Base-by-base conservation (phyloP, 805 yeast genomes). In the Pichia nanzhaoensis region DNA sequence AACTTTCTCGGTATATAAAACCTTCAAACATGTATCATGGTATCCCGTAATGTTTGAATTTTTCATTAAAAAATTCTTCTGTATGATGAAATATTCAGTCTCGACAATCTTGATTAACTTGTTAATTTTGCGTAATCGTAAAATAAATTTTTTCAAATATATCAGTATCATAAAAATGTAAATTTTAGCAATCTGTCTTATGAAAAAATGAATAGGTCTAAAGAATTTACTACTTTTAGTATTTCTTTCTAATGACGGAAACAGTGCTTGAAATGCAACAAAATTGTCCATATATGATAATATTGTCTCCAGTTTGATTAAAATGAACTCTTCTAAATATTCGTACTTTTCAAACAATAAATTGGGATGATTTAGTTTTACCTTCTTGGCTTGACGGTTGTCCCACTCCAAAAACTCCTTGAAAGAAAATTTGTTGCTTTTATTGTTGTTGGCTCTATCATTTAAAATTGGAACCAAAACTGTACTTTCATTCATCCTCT, bases 161-260 rank as follows among this genome's bases (percentile, higher is more conserved):
- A 64, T 53, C 3, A 59, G 12, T 3, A 61, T 51, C 35, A 64
- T 58, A 17, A 64, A 28, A 1, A 64, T 36, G 40, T 64, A 64
- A 21, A 64, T 46, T 28, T 55, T 54, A 2, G 64, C 56, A 4
- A 58, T 41, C 32, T 52, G 57, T n/a, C 45, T 45, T 1, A 64
- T 17, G 1, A 58, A n/a, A 18, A 39, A 39, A 30, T 48, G 48
- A 12, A 59, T 16, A 0, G 51, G 32, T 43, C 40, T 51, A 14
- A 55, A 48, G 20, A 34, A 44, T 41, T 34, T 39, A 6, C 16
- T 33, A 12, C 24, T 30, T 13, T 36, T 31, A 5, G 38, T 20
- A n/a, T 13, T 22, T 2, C 37, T 27, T 7, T 39, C 28, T 7
- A 47, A 5, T 9, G 45, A 14, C 12, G 56, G 56, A 37, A 61